Evolutionary conservation across 768 basidiomycete genomes (phyloP).

Genomic region (Naganishia kalamii): DNA sequence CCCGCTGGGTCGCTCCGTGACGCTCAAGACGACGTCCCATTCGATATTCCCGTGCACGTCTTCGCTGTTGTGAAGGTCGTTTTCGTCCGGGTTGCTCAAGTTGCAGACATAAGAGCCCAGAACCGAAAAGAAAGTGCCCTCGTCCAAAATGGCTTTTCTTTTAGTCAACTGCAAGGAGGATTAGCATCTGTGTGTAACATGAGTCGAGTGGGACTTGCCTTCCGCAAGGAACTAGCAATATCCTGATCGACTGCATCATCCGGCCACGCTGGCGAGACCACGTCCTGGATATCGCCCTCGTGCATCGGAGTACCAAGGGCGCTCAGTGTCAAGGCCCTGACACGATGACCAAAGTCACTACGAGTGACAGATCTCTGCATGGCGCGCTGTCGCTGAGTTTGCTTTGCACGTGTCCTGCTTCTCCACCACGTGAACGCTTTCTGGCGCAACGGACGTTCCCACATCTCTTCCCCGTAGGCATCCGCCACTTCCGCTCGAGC

Average conservation of each 20-base stretch:
- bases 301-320: background rate
- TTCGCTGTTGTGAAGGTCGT: background rate
- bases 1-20: background rate
- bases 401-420: background rate
- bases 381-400: background rate
- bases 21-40: constrained; percentile 10
- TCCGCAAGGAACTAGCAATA: background rate
- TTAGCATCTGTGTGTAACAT: background rate
- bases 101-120: constrained; percentile 21
- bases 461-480: constrained; percentile 10
- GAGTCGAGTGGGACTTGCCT: background rate
- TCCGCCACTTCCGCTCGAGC: constrained; percentile 5
- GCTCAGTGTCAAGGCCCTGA: background rate
- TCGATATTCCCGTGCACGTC: background rate
- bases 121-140: constrained; percentile 22
- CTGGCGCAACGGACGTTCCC: constrained; percentile 5
- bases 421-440: constrained; percentile 1
- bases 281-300: background rate
- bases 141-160: constrained; percentile 20
- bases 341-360: background rate
- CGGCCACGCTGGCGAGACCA: background rate
- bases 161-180: background rate
- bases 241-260: constrained; percentile 1
- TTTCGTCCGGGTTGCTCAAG: background rate
- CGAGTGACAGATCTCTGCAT: background rate